These are phyloP conservation scores for Leccinellum luteum DNA, from an alignment of 768 basidiomycete genomes.

Conservation along the genomic window DNA sequence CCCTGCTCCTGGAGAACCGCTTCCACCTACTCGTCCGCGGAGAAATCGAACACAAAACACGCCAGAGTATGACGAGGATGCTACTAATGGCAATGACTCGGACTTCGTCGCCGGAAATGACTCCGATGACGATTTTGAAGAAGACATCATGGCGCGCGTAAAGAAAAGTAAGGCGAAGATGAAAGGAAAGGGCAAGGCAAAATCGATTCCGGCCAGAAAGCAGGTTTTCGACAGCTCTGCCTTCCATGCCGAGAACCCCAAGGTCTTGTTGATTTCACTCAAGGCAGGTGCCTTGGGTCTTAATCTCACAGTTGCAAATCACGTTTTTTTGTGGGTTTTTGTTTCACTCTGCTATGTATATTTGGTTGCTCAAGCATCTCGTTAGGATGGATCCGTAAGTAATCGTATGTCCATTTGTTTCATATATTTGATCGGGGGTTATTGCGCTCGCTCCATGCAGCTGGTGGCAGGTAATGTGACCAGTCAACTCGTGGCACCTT, in stretches of 20 bases:
- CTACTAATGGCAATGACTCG: conserved; percentile 31
- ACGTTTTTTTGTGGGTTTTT: conserved; percentile 68
- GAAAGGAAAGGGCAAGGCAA: conserved; percentile 39
- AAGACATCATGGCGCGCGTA: conserved; percentile 29
- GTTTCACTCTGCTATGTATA: not conserved
- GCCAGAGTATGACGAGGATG: conserved; percentile 7
- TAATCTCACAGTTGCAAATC: conserved; percentile 87
- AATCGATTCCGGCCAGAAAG: conserved; percentile 15
- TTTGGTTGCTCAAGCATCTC: conserved; percentile 8
- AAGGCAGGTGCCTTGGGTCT: conserved; percentile 86
- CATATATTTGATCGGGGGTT: conserved; percentile 13
- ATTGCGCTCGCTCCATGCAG: conserved; percentile 32
- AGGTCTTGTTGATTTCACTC: conserved; percentile 83
- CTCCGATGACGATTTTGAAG: conserved; percentile 31
- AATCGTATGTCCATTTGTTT: not conserved
- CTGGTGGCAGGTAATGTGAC: conserved; percentile 67
- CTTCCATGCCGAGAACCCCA: conserved; percentile 50
- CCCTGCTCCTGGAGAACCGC: conserved; percentile 15
- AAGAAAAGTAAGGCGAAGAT: conserved; percentile 34
- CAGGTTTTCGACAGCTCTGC: conserved; percentile 18
- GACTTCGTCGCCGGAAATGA: conserved; percentile 34
- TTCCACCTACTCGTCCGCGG: conserved; percentile 8
- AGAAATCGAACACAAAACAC: conserved; percentile 5
- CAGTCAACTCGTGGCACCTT: not conserved
- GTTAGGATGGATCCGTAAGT: conserved; percentile 81